Evolutionary conservation across 306 rosid genomes (phyloP).

Genomic region (Casuarina equisetifolia): DNA sequence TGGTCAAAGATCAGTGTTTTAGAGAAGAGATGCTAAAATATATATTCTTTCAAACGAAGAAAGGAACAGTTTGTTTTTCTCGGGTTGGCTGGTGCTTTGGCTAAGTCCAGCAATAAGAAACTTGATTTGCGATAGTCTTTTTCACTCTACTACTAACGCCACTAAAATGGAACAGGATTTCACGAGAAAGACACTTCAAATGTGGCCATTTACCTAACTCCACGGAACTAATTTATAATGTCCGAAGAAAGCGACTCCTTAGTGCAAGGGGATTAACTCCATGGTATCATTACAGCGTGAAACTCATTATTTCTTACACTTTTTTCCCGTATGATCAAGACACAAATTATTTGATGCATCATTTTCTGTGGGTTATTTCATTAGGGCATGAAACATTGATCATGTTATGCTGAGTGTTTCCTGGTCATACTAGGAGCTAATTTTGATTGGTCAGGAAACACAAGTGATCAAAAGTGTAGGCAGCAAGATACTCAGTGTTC

Average conservation of each 20-base stretch:
- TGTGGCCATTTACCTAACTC: neutral
- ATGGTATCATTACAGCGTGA: neutral
- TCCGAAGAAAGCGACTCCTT: neutral
- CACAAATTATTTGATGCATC: slow-evolving; percentile 6
- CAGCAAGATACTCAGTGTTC: neutral
- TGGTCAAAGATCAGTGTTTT: slow-evolving; percentile 5
- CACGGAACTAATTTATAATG: neutral
- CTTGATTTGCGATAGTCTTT: too few relatives aligned
- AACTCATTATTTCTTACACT: neutral
- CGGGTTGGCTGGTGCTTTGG: neutral
- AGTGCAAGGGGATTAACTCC: slow-evolving; percentile 8
- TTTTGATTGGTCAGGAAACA: neutral
- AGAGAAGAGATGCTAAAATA: neutral
- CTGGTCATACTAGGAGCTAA: slow-evolving; percentile 7
- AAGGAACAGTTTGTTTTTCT: too few relatives aligned
- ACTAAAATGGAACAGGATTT: neutral
- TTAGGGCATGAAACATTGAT: too few relatives aligned
- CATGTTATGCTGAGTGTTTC: too few relatives aligned
- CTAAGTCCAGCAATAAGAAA: neutral
- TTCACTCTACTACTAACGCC: neutral
- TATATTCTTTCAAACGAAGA: too few relatives aligned
- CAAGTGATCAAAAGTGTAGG: neutral
- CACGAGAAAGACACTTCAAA: neutral
- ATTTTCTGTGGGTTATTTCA: neutral
- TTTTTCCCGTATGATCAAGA: neutral